Evolutionary conservation across 768 basidiomycete genomes (phyloP).

Genomic region (Panaeolus papilionaceus): DNA sequence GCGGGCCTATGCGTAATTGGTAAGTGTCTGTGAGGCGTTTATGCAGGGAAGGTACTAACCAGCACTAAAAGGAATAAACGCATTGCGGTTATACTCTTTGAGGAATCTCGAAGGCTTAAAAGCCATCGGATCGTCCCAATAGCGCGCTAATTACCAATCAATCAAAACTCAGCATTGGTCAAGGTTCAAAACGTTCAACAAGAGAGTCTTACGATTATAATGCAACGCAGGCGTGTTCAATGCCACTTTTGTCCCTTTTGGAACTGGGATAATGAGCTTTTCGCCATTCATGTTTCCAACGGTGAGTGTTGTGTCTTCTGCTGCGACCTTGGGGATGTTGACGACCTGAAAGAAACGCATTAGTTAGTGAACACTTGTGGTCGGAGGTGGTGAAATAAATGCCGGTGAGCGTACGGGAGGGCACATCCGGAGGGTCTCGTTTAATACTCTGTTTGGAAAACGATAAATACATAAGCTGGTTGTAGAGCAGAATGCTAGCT

Average conservation of each 20-base stretch:
- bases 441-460: constrained; percentile 44
- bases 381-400: background rate
- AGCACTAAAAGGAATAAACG: constrained; percentile 22
- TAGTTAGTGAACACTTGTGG: background rate
- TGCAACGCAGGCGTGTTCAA: constrained; percentile 50
- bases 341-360: constrained; percentile 37
- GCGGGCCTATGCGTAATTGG: constrained; percentile 33
- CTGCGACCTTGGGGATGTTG: constrained; percentile 48
- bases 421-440: constrained; percentile 59
- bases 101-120: constrained; percentile 38
- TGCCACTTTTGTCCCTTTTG: constrained; percentile 45
- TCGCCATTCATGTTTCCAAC: constrained; percentile 44
- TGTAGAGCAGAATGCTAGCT: constrained; percentile 1
- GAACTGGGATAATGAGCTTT: constrained; percentile 45
- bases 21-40: background rate
- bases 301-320: constrained; percentile 52
- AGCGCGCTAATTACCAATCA: constrained; percentile 44
- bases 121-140: constrained; percentile 58
- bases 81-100: constrained; percentile 18
- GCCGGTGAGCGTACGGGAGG: constrained; percentile 42
- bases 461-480: constrained; percentile 1
- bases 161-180: too few relatives aligned
- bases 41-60: background rate
- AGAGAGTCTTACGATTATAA: constrained; percentile 50
- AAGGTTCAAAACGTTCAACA: too few relatives aligned